phyloP scores from a whole-genome alignment of 129 eudicot genomes.

The Flaveria sonorensis region DNA sequence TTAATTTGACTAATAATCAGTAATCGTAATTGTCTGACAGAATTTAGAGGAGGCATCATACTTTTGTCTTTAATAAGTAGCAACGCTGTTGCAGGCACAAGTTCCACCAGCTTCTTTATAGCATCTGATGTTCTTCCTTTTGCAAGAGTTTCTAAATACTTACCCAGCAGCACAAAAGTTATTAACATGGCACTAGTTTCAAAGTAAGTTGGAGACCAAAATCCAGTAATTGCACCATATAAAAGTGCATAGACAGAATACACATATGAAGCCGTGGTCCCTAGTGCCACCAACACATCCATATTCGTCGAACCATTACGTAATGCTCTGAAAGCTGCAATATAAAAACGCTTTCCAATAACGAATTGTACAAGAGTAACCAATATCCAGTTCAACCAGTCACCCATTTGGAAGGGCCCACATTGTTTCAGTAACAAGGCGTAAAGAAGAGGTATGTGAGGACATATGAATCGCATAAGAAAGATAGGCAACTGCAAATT shows the following conservation, averaged over 20 bases:
- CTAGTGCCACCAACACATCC: conserved; percentile 98
- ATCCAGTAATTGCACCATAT: conserved; percentile 91
- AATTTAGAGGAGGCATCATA: conserved; percentile 22
- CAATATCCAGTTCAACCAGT: conserved; percentile 91
- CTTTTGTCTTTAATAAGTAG: conserved; percentile 80
- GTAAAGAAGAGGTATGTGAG: conserved; percentile 80
- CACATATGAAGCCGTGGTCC: conserved; percentile 90
- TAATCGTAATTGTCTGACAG: background rate
- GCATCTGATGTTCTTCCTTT: conserved; percentile 99
- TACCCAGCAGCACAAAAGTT: conserved; percentile 88
- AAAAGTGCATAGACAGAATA: conserved; percentile 88
- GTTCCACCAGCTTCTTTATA: conserved; percentile 90
- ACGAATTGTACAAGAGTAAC: conserved; percentile 84
- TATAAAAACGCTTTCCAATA: conserved; percentile 89
- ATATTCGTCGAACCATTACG: conserved; percentile 93
- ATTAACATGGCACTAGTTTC: conserved; percentile 98
- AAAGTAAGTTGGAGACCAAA: conserved; percentile 94
- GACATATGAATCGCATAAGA: conserved; percentile 87
- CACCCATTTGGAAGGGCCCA: conserved; percentile 95
- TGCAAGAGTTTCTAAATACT: conserved; percentile 89
- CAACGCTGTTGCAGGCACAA: conserved; percentile 86
- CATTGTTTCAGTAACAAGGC: conserved; percentile 77
- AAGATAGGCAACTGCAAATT: conserved; percentile 74
- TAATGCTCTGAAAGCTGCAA: conserved; percentile 96
- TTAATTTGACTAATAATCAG: background rate